Evolutionary conservation across 805 yeast genomes (phyloP), one percentile per base, ranked within the genome.

Genomic region (Kluyveromyces aestuarii): DNA sequence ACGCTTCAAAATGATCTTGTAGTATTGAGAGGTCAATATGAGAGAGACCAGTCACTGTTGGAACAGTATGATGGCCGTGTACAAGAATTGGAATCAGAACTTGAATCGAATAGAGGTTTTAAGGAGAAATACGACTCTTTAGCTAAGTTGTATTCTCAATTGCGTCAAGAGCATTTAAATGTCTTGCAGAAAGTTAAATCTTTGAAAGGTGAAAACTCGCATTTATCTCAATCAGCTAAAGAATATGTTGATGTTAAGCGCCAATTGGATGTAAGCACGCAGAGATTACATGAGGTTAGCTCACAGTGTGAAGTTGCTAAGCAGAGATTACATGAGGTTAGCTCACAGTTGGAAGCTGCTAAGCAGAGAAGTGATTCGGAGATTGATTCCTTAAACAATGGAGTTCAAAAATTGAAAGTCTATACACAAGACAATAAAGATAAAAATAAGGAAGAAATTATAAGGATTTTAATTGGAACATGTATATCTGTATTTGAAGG

Each of bases 41-140:
- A 89, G 55, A 85, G 81, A 56, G 95, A 87, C 62, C 96, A 87
- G 63, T 72, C 79, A 55, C 71, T 90, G 70, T 73, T 90, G 47
- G 87, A 84, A 63, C 96, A 88, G 64, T 90, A 90, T 62, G 97
- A 90, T 63, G 76, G 81, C 52, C 73, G 95, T 49, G 96, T 90
- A 8, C 84, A 84, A 64, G 78, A 84, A 21, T 74, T 90, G 52
- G 97, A 90, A 67, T 71, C 71, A 38, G 96, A 90, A 59, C 70
- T 88, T 50, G 57, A 63, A 14, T 79, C 80, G 2, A 75, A 89
- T 6, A 87, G 85, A 58, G 88, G 86, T 55, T 90, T 96, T 96
- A 80, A 86, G 52, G 79, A 78, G 47, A 90, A 90, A 69, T 90
- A 90, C 67, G 96, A 89, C 61, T 76, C 93, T 0, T 73, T 90